Evolutionary conservation across 1,139 yeast species (phyloP), one percentile per base, ranked within the genome.

Genomic region (Debaryomycetaceae sp.): DNA sequence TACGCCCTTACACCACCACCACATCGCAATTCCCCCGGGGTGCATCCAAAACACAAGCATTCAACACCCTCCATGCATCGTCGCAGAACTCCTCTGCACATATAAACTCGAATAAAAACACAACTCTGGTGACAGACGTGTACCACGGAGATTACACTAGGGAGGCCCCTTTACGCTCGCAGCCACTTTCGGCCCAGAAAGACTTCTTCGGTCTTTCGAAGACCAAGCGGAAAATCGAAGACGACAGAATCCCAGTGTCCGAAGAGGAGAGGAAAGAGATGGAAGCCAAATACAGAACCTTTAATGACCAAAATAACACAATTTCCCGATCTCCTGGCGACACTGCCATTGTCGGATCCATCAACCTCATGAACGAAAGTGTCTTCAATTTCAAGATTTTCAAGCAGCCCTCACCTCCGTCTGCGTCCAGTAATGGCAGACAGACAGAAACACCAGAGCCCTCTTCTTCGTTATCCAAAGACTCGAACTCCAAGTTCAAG

Each of bases 171-270:
- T 53, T 75, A 34, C 63, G 63, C 30, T 76, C 81, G 4, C 85
- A 80, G 54, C 85, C 85, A 7, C 64, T 79, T 30, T 72, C 80
- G 35, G 77, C 85, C 0, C 81, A 78, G 55, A 60, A 68, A 33
- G 80, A 74, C 47, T 68, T 62, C 43, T 80, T 79, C 49, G 69
- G 59, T 43, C 37, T 34, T 37, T 38, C n/a, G 11, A 39, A 36
- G 13, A 42, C 47, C 8, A 49, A 51, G 27, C 48, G 48, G 41
- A 13, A 45, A 43, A 34, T 56, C 14, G 68, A 63, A 14, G 71
- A 68, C 38, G 77, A 71, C 46, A 61, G 72, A 37, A 52, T 59
- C n/a, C 71, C 71, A 5, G 70, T 61, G 4, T 59, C 69, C 6
- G 70, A 65, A 39, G 72, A 70, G 34, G 76, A 70, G 47, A 60